A percentile compares a stretch with the other conserved stretches of the same genome.
Conservation (phyloP, 1,284 basidiomycete genomes). For the Austroboletus niveus region DNA sequence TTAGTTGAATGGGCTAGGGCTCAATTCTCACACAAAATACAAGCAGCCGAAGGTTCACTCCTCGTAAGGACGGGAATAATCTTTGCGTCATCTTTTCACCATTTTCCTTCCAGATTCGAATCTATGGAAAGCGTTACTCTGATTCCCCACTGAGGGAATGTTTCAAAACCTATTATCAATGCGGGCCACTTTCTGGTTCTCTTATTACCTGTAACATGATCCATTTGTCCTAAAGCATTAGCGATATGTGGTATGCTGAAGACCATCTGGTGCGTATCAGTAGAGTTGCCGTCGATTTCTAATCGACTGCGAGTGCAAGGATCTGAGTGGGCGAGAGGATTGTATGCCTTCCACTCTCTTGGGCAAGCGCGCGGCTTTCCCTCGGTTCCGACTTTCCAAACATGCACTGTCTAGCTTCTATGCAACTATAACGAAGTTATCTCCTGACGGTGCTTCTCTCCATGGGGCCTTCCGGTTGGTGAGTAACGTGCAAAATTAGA, state of each 20-base stretch:
- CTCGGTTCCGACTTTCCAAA: conserved; percentile 87
- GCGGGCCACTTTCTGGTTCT: no score
- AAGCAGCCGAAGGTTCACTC: conserved; percentile 55
- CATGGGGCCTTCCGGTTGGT: conserved; percentile 83
- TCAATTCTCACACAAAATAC: conserved; percentile 33
- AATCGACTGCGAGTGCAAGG: conserved; percentile 47
- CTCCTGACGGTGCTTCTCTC: conserved; percentile 72
- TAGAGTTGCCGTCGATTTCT: no score
- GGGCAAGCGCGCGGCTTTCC: conserved; percentile 61
- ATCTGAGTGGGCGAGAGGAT: conserved; percentile 75
- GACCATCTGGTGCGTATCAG: conserved; percentile 61
- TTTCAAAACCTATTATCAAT: no score
- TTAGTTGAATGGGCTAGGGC: background rate
- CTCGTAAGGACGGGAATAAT: conserved; percentile 46
- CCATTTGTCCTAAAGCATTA: conserved; percentile 45
- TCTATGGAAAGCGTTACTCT: conserved; percentile 74
- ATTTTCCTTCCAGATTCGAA: conserved; percentile 49
- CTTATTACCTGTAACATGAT: background rate
- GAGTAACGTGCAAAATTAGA: conserved; percentile 19
- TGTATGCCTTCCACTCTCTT: conserved; percentile 84
- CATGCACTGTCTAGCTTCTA: conserved; percentile 76
- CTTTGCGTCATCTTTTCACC: background rate
- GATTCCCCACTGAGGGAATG: no score
- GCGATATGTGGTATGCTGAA: conserved; percentile 90
- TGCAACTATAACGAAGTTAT: conserved; percentile 79